These are phyloP conservation scores for Populus hybrid DNA, from an alignment of 441 rosid genomes.

Conservation along the genomic window DNA sequence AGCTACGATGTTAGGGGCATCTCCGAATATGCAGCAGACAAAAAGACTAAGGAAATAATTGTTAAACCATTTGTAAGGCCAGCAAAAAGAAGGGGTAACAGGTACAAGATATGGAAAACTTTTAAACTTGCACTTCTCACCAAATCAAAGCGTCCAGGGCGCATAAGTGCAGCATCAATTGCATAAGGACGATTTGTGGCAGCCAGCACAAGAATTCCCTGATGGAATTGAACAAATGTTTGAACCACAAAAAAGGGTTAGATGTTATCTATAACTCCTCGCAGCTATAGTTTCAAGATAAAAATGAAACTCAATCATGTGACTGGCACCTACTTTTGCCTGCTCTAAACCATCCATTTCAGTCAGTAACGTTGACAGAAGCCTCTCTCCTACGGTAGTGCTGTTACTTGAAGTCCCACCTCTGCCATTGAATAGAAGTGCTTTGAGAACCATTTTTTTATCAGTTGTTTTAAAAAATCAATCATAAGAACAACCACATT, in stretches of 20 bases:
- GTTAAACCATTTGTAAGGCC: not conserved
- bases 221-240: slow-evolving; percentile 11
- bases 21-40: not conserved
- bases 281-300: not conserved
- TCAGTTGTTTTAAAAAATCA: not conserved
- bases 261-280: slow-evolving; percentile 4
- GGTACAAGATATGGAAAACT: not conserved
- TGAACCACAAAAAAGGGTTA: not conserved
- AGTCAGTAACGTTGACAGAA: slow-evolving; percentile 80
- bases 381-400: slow-evolving; percentile 81
- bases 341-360: slow-evolving; percentile 97
- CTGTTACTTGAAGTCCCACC: slow-evolving; percentile 68
- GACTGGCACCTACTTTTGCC: slow-evolving; percentile 49
- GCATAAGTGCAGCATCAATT: slow-evolving; percentile 92
- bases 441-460: not conserved
- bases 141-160: slow-evolving; percentile 89
- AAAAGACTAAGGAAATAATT: not conserved
- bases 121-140: slow-evolving; percentile 34
- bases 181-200: slow-evolving; percentile 90
- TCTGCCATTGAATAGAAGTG: slow-evolving; percentile 33
- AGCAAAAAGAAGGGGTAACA: not conserved
- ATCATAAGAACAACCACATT: not conserved
- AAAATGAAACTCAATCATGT: slow-evolving; percentile 7
- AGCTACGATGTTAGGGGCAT: not conserved
- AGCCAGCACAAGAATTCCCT: slow-evolving; percentile 94